Evolutionary conservation across 2,329 filamentous ascomycete genomes (phyloP).

Genomic region (Fulvia fulva): DNA sequence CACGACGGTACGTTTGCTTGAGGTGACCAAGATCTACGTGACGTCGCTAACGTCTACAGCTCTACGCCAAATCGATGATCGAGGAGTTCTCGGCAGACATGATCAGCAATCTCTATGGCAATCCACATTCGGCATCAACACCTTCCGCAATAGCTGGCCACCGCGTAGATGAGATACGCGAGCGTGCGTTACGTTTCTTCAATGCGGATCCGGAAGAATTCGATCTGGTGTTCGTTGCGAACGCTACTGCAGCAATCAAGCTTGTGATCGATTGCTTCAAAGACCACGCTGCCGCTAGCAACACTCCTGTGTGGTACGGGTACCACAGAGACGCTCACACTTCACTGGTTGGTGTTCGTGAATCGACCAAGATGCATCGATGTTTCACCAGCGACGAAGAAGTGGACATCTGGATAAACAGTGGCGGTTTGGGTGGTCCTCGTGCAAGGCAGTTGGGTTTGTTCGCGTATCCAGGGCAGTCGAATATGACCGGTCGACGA

Average conservation of each 20-base stretch:
- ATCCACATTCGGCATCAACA: constrained; percentile 62
- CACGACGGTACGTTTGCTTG: constrained; percentile 34
- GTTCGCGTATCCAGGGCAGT: constrained; percentile 39
- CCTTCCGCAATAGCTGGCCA: constrained; percentile 57
- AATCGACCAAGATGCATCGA: constrained; percentile 32
- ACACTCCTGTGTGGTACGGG: constrained; percentile 51
- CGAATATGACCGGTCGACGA: constrained; percentile 39
- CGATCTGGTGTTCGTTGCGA: constrained; percentile 60
- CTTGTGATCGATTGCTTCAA: constrained; percentile 57
- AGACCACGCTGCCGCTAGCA: constrained; percentile 49
- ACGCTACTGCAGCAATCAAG: constrained; percentile 61
- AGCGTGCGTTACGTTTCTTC: constrained; percentile 54
- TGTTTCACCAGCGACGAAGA: constrained; percentile 41
- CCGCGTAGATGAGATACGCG: constrained; percentile 54
- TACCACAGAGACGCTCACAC: constrained; percentile 62
- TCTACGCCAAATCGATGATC: constrained; percentile 57
- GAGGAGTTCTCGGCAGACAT: constrained; percentile 54
- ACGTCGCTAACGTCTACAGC: constrained; percentile 23
- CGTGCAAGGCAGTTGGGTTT: constrained; percentile 33
- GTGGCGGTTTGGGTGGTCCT: constrained; percentile 28
- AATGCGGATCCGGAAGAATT: constrained; percentile 57
- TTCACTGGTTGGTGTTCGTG: constrained; percentile 47
- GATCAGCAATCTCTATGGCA: constrained; percentile 58
- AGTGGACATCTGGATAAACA: constrained; percentile 44
- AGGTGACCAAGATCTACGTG: not conserved